These are phyloP conservation scores for Earliella scabrosa DNA, from an alignment of 1,284 basidiomycete genomes.

Conservation along the genomic window DNA sequence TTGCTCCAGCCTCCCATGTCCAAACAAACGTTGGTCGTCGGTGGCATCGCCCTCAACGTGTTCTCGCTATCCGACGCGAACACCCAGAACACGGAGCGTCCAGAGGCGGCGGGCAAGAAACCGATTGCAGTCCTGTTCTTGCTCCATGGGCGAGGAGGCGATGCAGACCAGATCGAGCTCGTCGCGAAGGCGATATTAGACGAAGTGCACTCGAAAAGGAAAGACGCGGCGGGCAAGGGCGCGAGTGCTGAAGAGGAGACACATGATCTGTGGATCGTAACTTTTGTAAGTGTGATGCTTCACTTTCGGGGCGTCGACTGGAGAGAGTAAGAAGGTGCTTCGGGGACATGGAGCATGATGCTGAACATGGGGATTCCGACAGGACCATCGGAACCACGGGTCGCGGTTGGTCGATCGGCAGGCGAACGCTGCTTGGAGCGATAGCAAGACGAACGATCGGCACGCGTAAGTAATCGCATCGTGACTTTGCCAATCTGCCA, in stretches of 20 bases:
- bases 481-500: too few relatives aligned
- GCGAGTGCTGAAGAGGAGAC: slow-evolving; percentile 15
- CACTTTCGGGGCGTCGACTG: too few relatives aligned
- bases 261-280: slow-evolving; percentile 56
- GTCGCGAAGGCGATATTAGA: slow-evolving; percentile 37
- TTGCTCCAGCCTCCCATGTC: slow-evolving; percentile 11
- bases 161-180: slow-evolving; percentile 33
- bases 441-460: slow-evolving; percentile 52
- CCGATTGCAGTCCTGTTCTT: slow-evolving; percentile 59
- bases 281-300: slow-evolving; percentile 42
- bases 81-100: not conserved
- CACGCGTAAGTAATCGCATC: slow-evolving; percentile 68
- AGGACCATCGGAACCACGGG: slow-evolving; percentile 87
- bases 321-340: too few relatives aligned
- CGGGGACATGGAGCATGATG: too few relatives aligned
- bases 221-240: slow-evolving; percentile 13
- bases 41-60: slow-evolving; percentile 45
- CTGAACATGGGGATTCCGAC: not conserved
- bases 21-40: slow-evolving; percentile 43
- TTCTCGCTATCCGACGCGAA: slow-evolving; percentile 15
- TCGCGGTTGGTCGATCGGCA: slow-evolving; percentile 51
- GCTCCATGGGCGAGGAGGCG: slow-evolving; percentile 57
- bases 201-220: slow-evolving; percentile 31
- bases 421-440: slow-evolving; percentile 62
- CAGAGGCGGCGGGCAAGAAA: slow-evolving; percentile 9